Percentiles rank a stretch among this genome's conserved stretches.
phyloP scores from a whole-genome alignment of 2,329 filamentous ascomycete species.

The Cercospora sp. region DNA sequence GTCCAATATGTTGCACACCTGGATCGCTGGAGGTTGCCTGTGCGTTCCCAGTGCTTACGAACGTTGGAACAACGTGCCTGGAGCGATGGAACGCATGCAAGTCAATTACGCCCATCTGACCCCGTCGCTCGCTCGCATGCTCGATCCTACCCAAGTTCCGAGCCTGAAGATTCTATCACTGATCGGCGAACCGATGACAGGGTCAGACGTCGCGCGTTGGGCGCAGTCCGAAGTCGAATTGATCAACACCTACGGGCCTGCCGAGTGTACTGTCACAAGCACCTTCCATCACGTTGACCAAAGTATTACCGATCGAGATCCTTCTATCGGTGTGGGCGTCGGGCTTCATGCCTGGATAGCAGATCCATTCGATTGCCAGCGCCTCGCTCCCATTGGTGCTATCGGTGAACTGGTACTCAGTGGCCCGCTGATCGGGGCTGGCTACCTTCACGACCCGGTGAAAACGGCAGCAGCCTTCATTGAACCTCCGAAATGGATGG shows the following conservation, averaged over 20 bases:
- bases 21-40: background rate
- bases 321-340: slow-evolving; percentile 2
- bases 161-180: background rate
- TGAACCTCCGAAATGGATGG: background rate
- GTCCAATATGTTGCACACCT: background rate
- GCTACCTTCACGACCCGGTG: slow-evolving; percentile 8
- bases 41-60: background rate
- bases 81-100: background rate
- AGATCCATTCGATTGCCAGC: background rate
- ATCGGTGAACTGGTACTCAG: slow-evolving; percentile 17
- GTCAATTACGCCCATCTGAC: background rate
- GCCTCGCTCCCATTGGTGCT: background rate
- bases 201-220: background rate
- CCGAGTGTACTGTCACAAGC: slow-evolving; percentile 19
- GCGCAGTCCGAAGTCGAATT: background rate
- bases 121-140: background rate
- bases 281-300: slow-evolving; percentile 7
- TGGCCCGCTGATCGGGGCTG: slow-evolving; percentile 14
- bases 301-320: slow-evolving; percentile 2
- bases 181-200: background rate
- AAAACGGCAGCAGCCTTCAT: background rate
- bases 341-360: slow-evolving; percentile 9
- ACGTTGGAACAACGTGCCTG: background rate
- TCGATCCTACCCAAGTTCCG: background rate
- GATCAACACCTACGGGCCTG: slow-evolving; percentile 18